These are phyloP conservation scores for Tanacetum coccineum DNA, from an alignment of 129 eudicot species.

Conservation along the genomic window DNA sequence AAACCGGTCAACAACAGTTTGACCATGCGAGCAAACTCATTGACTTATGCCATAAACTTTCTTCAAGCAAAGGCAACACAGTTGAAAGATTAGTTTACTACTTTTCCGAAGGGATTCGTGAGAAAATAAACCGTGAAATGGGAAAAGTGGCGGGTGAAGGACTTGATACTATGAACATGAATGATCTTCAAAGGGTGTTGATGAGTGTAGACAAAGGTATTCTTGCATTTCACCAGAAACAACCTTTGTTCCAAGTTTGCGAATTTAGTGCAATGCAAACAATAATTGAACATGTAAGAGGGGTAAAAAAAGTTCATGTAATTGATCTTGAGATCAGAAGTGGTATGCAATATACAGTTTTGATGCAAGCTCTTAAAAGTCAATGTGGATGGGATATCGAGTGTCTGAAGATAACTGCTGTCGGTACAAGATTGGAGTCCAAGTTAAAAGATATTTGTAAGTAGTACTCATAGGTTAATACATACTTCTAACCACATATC, in stretches of 20 bases:
- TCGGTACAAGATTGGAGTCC: slow-evolving; percentile 33
- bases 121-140: too few species aligned
- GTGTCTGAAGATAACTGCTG: slow-evolving; percentile 44
- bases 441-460: slow-evolving; percentile 11
- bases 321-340: slow-evolving; percentile 44
- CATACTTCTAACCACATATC: too few species aligned
- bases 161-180: too few species aligned
- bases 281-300: slow-evolving; percentile 31
- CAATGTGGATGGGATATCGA: not conserved
- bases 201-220: slow-evolving; percentile 15
- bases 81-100: too few species aligned
- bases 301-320: slow-evolving; percentile 32
- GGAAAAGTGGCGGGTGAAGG: too few species aligned
- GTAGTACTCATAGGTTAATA: not conserved
- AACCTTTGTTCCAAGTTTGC: slow-evolving; percentile 31
- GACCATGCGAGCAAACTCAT: too few species aligned
- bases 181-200: slow-evolving; percentile 17
- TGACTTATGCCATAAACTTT: too few species aligned
- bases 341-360: slow-evolving; percentile 35
- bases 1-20: too few species aligned
- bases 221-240: slow-evolving; percentile 25
- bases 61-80: too few species aligned
- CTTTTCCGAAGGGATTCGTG: too few species aligned
- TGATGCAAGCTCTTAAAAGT: slow-evolving; percentile 46
- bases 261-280: slow-evolving; percentile 39